Evolutionary conservation across 169 alveolate species (phyloP), one percentile per base, ranked within the genome.

Genomic region (Eimeria zaria): DNA sequence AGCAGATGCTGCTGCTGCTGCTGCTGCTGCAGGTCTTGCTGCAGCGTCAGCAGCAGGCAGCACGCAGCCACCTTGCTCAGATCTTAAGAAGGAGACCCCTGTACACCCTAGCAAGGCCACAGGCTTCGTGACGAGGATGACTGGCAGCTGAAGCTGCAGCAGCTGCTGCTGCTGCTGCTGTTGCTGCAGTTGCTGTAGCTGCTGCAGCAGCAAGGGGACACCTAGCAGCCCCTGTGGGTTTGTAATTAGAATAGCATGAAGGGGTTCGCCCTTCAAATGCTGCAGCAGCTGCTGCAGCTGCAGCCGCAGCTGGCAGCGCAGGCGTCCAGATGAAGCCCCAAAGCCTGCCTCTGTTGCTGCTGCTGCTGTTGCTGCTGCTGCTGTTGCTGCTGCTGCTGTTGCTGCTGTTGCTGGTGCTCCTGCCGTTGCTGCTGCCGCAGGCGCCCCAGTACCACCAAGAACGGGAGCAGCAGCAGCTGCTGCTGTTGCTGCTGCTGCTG

Each of bases 171-270:
- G 48, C 76, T 64, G 85, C 2, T 90, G 76, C 58, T 71, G 81
- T 30, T n/a, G 51, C 89, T 73, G 84, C 58, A 64, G 73, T 51
- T 71, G 95, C 33, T 90, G 76, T 41, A 90, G 81, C 46, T 48
- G 51, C 95, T 51, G 84, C 58, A 64, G 73, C 85, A 90, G 95
- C 53, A 74, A 58, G 20, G 95, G 95, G 48, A 90, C 60, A 6
- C 95, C 95, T 58, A 90, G 89, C 51, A 69, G 48, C 36, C 95
- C 95, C 36, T 90, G 89, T 1, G 95, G 89, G 46, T 90, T 81
- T 60, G 95, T 90, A 58, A 74, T 48, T 53, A 90, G 80, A 30
- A 90, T 44, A 1, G 95, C 95, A 55, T 90, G 89, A 6, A 76
- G 36, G 39, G 60, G 62, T 18, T 39, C 12, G 39, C 87, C 87